A percentile compares a stretch with the other conserved stretches of the same genome.
Conservation (phyloP, 139 green algal genomes). For the Pseudopediastrum boryanum region DNA sequence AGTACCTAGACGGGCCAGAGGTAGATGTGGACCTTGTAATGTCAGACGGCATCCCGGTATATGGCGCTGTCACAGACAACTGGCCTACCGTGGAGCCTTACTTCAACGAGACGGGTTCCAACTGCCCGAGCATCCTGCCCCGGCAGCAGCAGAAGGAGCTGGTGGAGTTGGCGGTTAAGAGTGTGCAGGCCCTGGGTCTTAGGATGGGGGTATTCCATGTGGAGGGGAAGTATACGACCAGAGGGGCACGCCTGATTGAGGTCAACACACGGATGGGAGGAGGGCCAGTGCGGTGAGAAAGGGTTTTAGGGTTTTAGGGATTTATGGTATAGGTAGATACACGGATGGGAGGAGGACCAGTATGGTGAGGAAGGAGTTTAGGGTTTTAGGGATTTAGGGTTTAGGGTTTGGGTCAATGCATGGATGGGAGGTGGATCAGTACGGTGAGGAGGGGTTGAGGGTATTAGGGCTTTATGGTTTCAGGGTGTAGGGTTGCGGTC, state of each 20-base stretch:
- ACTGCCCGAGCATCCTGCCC: conserved; percentile 85
- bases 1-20: conserved; percentile 86
- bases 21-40: conserved; percentile 90
- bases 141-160: conserved; percentile 77
- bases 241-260: conserved; percentile 83
- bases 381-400: conserved; percentile 51
- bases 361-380: conserved; percentile 45
- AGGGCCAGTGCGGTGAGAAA: conserved; percentile 72
- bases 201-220: conserved; percentile 87
- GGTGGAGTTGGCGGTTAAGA: conserved; percentile 73
- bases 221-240: conserved; percentile 86
- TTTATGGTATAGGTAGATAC: conserved; percentile 89
- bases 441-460: conserved; percentile 31
- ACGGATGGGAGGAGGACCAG: conserved; percentile 90
- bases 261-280: conserved; percentile 94
- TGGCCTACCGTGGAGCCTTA: conserved; percentile 88
- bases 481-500: too few relatives aligned
- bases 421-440: conserved; percentile 92
- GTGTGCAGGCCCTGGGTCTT: conserved; percentile 60
- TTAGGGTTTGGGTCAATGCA: conserved; percentile 80
- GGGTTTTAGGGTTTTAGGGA: background rate
- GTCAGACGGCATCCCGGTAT: conserved; percentile 75
- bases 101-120: conserved; percentile 94
- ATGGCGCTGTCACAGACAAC: conserved; percentile 84
- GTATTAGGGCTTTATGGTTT: too few relatives aligned